Evolutionary conservation across 23 red algal genomes (phyloP), one percentile per base, ranked within the genome.

Genomic region (Porphyridium purpureum): DNA sequence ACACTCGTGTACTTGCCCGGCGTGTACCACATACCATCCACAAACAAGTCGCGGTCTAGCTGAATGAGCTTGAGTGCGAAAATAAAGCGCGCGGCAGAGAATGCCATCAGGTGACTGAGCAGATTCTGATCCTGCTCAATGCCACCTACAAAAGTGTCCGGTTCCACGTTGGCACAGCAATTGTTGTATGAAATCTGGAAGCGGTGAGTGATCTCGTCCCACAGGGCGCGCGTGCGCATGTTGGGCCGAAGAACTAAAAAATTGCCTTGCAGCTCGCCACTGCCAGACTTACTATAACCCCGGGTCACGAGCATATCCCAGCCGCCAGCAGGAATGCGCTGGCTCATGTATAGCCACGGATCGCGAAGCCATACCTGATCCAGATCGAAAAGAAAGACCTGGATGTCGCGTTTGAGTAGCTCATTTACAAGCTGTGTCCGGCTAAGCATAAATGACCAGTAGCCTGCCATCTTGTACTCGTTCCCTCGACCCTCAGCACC

Each of bases 101-200:
- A 82, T 24, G 72, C 55, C 1, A 70, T 51, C 15, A 72, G 48
- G 34, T 70, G 61, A 2, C 64, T 82, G 21, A 82, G 65, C 14
- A 70, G 68, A 25, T 64, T 71, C 48, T 82, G 76, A 54, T 82
- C 76, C 54, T 82, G 70, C 47, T 82, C 76, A 35, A 82, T 70
- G 56, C 72, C 70, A 8, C 21, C 7, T 19, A 33, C 62, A 41
- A 64, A 68, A 5, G 76, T 46, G 29, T 60, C 52, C n/a, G n/a
- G n/a, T n/a, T n/a, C n/a, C n/a, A n/a, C n/a, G n/a, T n/a, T n/a
- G n/a, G n/a, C n/a, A n/a, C n/a, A n/a, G n/a, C n/a, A n/a, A n/a
- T n/a, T n/a, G n/a, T n/a, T n/a, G n/a, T n/a, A n/a, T n/a, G n/a
- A n/a, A n/a, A n/a, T n/a, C 23, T 57, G 58, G 47, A 82, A 82